Base-by-base conservation (phyloP, 2,329 filamentous ascomycete genomes). In the Pyrenochaeta sp. region DNA sequence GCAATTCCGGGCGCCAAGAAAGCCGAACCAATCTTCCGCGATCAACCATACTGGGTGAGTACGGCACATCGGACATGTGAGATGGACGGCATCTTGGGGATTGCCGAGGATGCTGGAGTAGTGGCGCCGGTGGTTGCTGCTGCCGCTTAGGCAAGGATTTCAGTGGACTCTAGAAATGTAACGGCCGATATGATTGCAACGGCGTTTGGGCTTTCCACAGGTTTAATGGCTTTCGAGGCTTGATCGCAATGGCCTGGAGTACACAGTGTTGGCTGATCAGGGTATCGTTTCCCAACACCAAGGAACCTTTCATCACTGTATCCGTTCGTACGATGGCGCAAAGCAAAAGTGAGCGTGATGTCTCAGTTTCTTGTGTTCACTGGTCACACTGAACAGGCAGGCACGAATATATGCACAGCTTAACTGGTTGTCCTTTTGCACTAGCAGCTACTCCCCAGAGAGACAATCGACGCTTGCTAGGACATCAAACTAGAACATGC, bases 1-100 rank as follows among this genome's bases (percentile, higher is more conserved):
- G 67, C 57, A 4, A 58, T 69, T 10, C 57, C 57, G 1, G 68
- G 66, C 2, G 51, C 52, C 3, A 66, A 53, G 43, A 67, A 59
- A 45, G 35, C 60, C 4, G 41, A 56, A 14, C 43, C 45, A 4
- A 35, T 45, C 43, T 10, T 47, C 7, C 33, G 30, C 17, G 11
- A 39, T 37, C 15, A 33, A 14, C 47, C 43, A 4, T 45, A 49
- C 33, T 51, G 31, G 39, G 5, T n/a, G 3, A 32, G 39, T 7
- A 6, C 11, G 18, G 44, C 33, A 17, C 33, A 41, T 12, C 11
- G 40, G 5, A 18, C 36, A 7, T 52, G 49, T 14, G 49, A 52
- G 30, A 35, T 36, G 35, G 48, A 51, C 20, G 23, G 5, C 14
- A 39, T 39, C n/a, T 7, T 7, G 35, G 35, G 35, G 4, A 21